Evolutionary conservation across 2,329 filamentous ascomycete species (phyloP).

Genomic region (Tolypocladium guangdongense): DNA sequence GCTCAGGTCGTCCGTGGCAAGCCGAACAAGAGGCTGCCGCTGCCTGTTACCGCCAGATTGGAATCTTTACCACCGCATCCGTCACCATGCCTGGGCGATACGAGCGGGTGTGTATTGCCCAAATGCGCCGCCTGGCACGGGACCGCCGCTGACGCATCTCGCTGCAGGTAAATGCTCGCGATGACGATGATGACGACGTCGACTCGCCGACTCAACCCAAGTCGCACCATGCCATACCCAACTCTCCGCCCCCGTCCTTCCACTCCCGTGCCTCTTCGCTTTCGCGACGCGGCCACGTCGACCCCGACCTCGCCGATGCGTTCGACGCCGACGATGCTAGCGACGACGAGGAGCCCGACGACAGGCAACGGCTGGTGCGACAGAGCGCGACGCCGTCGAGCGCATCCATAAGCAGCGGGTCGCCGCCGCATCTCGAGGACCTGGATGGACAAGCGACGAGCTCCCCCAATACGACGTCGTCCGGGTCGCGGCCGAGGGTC

Average conservation of each 20-base stretch:
- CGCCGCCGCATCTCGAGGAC: background rate
- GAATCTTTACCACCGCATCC: conserved; percentile 5
- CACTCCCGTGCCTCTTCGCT: conserved; percentile 65
- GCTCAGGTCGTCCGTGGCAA: background rate
- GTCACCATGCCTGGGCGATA: conserved; percentile 43
- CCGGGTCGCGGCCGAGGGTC: conserved; percentile 34
- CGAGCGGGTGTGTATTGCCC: conserved; percentile 38
- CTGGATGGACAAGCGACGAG: background rate
- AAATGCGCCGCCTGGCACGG: background rate
- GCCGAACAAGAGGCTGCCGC: background rate
- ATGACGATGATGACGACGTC: conserved; percentile 44
- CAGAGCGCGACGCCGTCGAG: conserved; percentile 33
- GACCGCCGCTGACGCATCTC: background rate
- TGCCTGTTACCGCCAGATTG: conserved; percentile 1
- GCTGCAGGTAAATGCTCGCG: conserved; percentile 45
- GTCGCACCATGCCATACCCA: conserved; percentile 31
- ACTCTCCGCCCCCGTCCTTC: conserved; percentile 72
- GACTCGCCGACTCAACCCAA: conserved; percentile 15
- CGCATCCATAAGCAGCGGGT: conserved; percentile 6
- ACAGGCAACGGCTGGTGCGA: conserved; percentile 78
- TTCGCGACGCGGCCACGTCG: conserved; percentile 38
- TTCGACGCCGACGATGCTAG: conserved; percentile 77
- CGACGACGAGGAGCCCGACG: conserved; percentile 61
- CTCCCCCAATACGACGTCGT: conserved; percentile 12
- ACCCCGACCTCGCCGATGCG: conserved; percentile 80